These are phyloP conservation scores for Heterobasidion occidentale DNA, from an alignment of 1,284 basidiomycete species.

Conservation along the genomic window DNA sequence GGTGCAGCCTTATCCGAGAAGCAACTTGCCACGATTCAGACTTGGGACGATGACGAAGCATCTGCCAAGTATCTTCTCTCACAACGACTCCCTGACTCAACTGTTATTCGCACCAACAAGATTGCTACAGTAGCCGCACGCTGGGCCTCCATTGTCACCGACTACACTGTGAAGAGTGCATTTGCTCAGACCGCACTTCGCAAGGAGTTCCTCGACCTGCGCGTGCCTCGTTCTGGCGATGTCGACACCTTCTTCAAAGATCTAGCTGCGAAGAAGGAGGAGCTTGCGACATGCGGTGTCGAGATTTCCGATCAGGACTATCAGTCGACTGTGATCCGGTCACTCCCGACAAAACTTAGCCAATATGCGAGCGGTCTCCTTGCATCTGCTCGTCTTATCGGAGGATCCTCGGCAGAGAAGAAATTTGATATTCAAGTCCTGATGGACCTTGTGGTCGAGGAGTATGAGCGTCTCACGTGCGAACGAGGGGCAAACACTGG, in stretches of 20 bases:
- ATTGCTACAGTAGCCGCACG: neutral
- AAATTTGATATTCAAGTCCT: no score
- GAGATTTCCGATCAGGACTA: no score
- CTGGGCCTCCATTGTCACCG: neutral
- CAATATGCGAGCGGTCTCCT: no score
- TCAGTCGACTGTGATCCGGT: no score
- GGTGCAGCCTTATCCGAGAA: neutral
- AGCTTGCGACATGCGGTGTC: no score
- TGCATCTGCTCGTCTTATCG: no score
- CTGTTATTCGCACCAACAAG: neutral
- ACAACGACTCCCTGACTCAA: constrained; percentile 2
- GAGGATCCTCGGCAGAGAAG: no score
- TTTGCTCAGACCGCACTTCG: neutral
- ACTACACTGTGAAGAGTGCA: neutral
- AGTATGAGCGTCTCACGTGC: no score
- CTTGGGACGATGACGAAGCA: neutral
- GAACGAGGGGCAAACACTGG: no score
- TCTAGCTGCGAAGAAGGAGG: no score
- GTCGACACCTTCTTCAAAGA: neutral
- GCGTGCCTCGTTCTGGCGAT: neutral
- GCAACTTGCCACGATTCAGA: neutral
- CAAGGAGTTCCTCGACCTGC: neutral
- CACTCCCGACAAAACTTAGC: no score
- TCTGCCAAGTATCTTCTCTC: neutral
- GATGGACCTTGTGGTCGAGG: no score